Conservation (phyloP, 257 asterid genomes). For the Leonotis leonurus region DNA sequence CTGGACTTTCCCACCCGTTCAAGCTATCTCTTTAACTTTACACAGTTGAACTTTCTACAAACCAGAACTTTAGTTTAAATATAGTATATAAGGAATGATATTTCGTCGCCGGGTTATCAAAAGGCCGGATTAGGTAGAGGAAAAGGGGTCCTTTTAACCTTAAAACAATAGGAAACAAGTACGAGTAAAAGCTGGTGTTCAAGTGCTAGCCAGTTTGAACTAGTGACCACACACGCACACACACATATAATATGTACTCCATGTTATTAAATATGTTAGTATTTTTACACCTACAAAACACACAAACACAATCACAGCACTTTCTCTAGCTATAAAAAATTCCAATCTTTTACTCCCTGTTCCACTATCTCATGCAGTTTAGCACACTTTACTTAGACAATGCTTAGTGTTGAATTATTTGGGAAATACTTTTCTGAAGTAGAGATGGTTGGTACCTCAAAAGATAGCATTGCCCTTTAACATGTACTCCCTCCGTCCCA, state of each 20-base stretch:
- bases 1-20: too few species aligned
- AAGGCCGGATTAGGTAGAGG: not conserved
- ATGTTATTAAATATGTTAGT: too few species aligned
- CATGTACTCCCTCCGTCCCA: too few species aligned
- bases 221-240: slow-evolving; percentile 3
- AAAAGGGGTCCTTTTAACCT: not conserved
- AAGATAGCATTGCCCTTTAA: slow-evolving; percentile 5
- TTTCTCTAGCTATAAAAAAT: not conserved
- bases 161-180: not conserved
- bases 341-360: not conserved
- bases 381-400: not conserved
- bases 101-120: not conserved
- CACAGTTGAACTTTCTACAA: not conserved
- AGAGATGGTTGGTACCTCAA: slow-evolving; percentile 3
- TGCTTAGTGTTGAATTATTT: slow-evolving; percentile 1
- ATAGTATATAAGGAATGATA: too few species aligned
- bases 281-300: too few species aligned
- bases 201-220: slow-evolving; percentile 6
- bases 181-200: not conserved
- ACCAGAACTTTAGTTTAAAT: too few species aligned
- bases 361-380: slow-evolving; percentile 10
- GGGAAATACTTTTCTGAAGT: slow-evolving; percentile 6
- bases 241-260: too few species aligned
- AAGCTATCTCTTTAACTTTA: not conserved
- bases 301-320: not conserved